Conservation (phyloP, 2,329 filamentous ascomycete genomes). For the Pseudogymnoascus sp. region DNA sequence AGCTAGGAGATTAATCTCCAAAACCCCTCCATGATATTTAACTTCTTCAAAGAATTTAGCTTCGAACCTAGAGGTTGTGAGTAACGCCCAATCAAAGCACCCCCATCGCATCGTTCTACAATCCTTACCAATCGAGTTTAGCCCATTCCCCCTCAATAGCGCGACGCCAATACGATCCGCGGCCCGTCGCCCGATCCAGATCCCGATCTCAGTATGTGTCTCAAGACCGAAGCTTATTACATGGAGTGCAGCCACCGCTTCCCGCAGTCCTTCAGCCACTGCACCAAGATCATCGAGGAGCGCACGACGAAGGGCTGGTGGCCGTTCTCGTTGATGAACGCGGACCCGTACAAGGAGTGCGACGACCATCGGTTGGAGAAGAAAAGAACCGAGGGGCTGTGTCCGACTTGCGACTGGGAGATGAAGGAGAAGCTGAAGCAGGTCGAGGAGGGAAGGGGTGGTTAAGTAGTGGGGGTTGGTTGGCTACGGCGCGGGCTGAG, state of each 20-base stretch:
- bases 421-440: background rate
- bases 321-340: background rate
- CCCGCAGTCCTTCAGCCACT: background rate
- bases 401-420: slow-evolving; percentile 1
- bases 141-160: background rate
- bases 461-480: background rate
- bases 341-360: slow-evolving; percentile 4
- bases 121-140: background rate
- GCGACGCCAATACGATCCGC: background rate
- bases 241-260: background rate
- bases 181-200: background rate
- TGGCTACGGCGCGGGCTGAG: background rate
- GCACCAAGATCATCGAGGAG: slow-evolving; percentile 1
- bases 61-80: background rate
- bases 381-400: slow-evolving; percentile 1
- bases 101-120: background rate
- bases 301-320: background rate
- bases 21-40: background rate
- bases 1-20: background rate
- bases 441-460: background rate
- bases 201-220: background rate
- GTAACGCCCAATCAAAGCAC: background rate
- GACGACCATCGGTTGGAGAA: background rate
- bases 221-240: slow-evolving; percentile 5
- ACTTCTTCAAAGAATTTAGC: background rate